Percentiles rank a stretch among this genome's conserved stretches.
Evolutionary conservation across 164 flowering plant genomes (phyloP).

Genomic region (Saururus chinensis): DNA sequence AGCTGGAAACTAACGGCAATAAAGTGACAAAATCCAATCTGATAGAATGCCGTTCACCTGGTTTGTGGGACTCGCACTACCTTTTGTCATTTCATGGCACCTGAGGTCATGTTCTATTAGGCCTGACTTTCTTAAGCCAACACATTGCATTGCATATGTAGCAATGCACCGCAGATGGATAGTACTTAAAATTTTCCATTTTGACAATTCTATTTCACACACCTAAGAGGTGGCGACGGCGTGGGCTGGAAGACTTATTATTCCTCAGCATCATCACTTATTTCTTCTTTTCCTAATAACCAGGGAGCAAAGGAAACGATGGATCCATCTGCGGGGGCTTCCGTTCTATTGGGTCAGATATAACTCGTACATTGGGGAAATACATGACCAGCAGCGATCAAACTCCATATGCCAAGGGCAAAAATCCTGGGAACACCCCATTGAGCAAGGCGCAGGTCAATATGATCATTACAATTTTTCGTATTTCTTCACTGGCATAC

Average conservation of each 20-base stretch:
- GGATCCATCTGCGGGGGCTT: constrained; percentile 66
- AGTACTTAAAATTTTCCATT: no score
- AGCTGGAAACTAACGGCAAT: neutral
- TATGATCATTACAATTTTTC: neutral
- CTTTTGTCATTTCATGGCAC: neutral
- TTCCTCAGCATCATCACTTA: neutral
- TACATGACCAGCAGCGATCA: constrained; percentile 43
- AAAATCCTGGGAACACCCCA: constrained; percentile 46
- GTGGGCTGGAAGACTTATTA: no score
- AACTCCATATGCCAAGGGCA: constrained; percentile 15
- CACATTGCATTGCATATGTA: no score
- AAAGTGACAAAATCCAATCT: neutral
- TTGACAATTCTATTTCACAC: no score
- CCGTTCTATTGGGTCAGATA: constrained; percentile 88
- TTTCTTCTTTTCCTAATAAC: neutral
- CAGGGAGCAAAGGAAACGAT: constrained; percentile 37
- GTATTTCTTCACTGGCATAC: neutral
- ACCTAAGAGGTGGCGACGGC: no score
- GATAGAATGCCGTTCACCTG: neutral
- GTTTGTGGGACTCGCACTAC: neutral
- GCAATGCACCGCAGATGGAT: no score
- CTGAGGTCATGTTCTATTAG: neutral
- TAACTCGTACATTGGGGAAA: constrained; percentile 47
- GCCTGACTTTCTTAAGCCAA: neutral
- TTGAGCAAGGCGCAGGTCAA: constrained; percentile 63